Conservation (phyloP, 306 rosid genomes). For the Cucurbita ficifolia region DNA sequence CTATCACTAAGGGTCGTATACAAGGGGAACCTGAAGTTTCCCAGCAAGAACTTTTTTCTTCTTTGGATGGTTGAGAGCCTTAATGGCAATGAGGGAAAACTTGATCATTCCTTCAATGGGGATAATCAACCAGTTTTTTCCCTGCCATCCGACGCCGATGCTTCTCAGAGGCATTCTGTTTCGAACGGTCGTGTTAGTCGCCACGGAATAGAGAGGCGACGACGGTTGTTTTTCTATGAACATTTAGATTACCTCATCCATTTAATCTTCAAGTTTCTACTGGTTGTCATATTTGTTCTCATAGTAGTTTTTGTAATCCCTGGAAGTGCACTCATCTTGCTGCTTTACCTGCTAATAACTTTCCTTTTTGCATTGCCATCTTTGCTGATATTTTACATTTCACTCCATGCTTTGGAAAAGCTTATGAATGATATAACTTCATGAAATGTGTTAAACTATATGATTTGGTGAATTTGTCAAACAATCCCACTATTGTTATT, state of each 20-base stretch:
- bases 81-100: conserved; percentile 58
- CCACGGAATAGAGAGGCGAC: no score
- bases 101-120: conserved; percentile 18
- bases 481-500: neutral
- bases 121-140: conserved; percentile 37
- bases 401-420: conserved; percentile 59
- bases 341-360: conserved; percentile 61
- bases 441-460: conserved; percentile 18
- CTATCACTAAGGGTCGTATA: conserved; percentile 56
- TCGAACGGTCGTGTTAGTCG: no score
- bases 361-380: conserved; percentile 80
- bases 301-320: conserved; percentile 54
- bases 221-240: conserved; percentile 35
- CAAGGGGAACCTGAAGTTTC: conserved; percentile 61
- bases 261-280: conserved; percentile 67
- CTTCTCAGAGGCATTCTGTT: conserved; percentile 13
- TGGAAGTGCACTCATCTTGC: conserved; percentile 51
- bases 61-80: conserved; percentile 92
- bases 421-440: conserved; percentile 59
- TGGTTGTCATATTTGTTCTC: conserved; percentile 51
- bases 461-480: neutral
- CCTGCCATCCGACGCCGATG: conserved; percentile 1
- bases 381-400: conserved; percentile 51
- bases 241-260: conserved; percentile 66
- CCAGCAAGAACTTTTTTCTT: conserved; percentile 75